Evolutionary conservation across 192 early-diverging fungal species (phyloP).

Genomic region (Backusella macrospora): DNA sequence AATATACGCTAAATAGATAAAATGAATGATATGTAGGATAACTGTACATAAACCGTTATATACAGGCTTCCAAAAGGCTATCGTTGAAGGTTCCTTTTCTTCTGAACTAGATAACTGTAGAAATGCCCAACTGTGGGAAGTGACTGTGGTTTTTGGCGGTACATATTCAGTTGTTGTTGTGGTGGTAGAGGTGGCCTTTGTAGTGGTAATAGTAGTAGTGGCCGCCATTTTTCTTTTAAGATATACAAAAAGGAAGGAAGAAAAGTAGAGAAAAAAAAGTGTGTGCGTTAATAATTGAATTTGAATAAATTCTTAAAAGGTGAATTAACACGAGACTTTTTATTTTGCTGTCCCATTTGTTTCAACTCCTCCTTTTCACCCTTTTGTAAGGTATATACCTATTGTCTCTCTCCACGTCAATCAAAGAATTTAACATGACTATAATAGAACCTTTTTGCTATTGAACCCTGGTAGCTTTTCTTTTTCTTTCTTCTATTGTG

Average conservation of each 20-base stretch:
- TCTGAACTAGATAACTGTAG: constrained; percentile 7
- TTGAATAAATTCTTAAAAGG: constrained; percentile 17
- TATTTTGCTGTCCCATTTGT: constrained; percentile 13
- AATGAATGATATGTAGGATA: neutral
- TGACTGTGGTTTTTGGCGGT: constrained; percentile 1
- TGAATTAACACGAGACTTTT: constrained; percentile 14
- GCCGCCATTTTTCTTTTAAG: neutral
- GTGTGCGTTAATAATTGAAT: neutral
- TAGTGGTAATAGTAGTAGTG: neutral
- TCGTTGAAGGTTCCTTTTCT: neutral
- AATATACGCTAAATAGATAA: constrained; percentile 6
- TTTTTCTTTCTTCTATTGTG: neutral
- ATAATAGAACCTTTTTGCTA: neutral
- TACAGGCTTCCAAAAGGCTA: neutral
- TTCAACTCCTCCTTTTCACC: neutral
- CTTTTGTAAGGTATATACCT: neutral
- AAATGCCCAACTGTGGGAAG: neutral
- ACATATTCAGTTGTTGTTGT: neutral
- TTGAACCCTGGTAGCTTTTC: neutral
- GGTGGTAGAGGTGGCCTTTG: neutral
- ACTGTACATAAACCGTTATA: constrained; percentile 7
- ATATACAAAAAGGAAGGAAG: neutral
- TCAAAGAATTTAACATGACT: neutral
- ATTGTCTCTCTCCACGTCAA: constrained; percentile 8
- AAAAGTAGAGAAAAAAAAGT: neutral